Evolutionary conservation across 2,329 filamentous ascomycete species (phyloP).

Genomic region (Colletotrichum sp.): DNA sequence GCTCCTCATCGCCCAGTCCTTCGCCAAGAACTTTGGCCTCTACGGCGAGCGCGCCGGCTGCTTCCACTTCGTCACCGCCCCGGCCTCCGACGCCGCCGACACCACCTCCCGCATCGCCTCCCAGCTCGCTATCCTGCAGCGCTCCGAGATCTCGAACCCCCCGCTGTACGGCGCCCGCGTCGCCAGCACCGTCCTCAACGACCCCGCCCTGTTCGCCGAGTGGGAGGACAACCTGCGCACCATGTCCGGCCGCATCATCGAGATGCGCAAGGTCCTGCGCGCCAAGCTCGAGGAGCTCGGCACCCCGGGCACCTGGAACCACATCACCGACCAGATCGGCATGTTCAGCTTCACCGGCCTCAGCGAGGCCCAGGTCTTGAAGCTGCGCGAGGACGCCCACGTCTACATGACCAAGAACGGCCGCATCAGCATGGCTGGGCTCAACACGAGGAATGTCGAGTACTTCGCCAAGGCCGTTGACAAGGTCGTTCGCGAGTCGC

Average conservation of each 20-base stretch:
- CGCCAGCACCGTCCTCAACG: conserved; percentile 83
- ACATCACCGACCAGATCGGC: conserved; percentile 98
- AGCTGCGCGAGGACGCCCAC: conserved; percentile 73
- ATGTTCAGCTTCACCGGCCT: conserved; percentile 98
- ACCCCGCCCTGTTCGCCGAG: conserved; percentile 79
- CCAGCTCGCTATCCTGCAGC: conserved; percentile 92
- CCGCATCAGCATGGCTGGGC: conserved; percentile 96
- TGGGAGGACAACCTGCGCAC: conserved; percentile 92
- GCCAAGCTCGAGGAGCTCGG: conserved; percentile 81
- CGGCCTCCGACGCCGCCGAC: conserved; percentile 69
- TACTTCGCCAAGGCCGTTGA: conserved; percentile 92
- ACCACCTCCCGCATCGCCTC: conserved; percentile 73
- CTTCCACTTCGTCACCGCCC: conserved; percentile 89
- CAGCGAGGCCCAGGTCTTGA: conserved; percentile 73
- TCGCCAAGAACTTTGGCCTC: conserved; percentile 97
- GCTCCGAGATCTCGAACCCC: conserved; percentile 96
- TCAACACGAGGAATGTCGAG: conserved; percentile 90
- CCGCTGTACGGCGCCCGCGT: conserved; percentile 94
- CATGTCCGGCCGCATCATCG: conserved; percentile 95
- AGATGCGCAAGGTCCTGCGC: conserved; percentile 83
- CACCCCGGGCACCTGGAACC: conserved; percentile 92
- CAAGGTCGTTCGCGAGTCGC: conserved; percentile 71
- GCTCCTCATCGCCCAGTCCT: conserved; percentile 87
- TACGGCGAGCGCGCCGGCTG: conserved; percentile 96
- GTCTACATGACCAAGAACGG: conserved; percentile 98